Base-by-base conservation (phyloP, 192 early-diverging fungal genomes). In the Backusella tarrabulga region DNA sequence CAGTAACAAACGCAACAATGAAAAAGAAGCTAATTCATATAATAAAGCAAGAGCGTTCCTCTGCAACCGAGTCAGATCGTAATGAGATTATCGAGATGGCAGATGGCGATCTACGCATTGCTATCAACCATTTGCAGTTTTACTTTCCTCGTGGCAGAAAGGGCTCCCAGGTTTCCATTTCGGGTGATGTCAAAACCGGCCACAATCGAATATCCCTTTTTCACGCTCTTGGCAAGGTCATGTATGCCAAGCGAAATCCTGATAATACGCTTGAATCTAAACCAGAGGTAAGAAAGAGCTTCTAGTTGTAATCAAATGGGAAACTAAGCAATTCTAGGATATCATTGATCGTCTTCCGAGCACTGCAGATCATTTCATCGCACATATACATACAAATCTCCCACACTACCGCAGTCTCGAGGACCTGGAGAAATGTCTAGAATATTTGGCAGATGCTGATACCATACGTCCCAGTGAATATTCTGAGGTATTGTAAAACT, bases 91-190 rank as follows among this genome's bases (percentile, higher is more conserved):
- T 56, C 5, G 36, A 66, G 19, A 19, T 34, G n/a, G 36, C 54
- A 41, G 34, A 74, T 17, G 73, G 73, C 11, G 73, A 74, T 38
- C 29, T 74, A 40, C 56, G 73, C 29, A 41, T 36, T 5, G 73
- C 73, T 41, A 74, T 74, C 19, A 74, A 74, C 5, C 23, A n/a
- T 2, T 66, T 74, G 21, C 73, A 74, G n/a, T 74, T 63, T n/a
- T 38, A 26, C 21, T 66, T 60, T 11, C 34, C 36, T 6, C 34
- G 19, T 12, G 34, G 7, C 5, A 23, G 26, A 60, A 26, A 74
- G 1, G 54, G 35, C 0, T 14, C 2, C 21, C 11, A 23, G 11
- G 23, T 1, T 6, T 15, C 21, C 15, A 21, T 40, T 8, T 56
- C 34, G 6, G 14, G 19, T 38, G 35, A 21, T 36, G 4, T 26